Evolutionary conservation across 352 stramenopile genomes (phyloP).

Genomic region (Pythium dissimile): DNA sequence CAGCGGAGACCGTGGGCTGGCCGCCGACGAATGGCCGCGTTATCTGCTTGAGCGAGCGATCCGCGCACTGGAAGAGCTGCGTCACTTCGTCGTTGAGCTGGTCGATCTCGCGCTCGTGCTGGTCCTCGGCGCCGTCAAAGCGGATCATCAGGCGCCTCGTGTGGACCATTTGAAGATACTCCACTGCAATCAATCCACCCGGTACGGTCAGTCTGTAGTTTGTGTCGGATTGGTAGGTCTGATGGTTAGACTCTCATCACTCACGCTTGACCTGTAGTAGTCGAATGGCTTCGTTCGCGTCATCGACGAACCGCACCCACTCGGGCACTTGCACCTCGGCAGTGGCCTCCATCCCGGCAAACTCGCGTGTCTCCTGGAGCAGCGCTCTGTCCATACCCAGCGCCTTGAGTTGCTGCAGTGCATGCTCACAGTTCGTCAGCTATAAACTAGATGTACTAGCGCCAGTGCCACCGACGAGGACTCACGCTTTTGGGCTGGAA

Average conservation of each 20-base stretch:
- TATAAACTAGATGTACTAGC: neutral
- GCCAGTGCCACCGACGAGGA: neutral
- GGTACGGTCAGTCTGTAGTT: neutral
- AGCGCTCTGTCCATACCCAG: conserved; percentile 61
- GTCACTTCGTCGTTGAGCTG: conserved; percentile 62
- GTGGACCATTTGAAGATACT: conserved; percentile 79
- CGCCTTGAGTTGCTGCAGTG: conserved; percentile 35
- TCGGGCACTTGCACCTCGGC: conserved; percentile 38
- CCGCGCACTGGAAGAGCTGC: conserved; percentile 58
- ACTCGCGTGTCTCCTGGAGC: conserved; percentile 54
- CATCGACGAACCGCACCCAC: conserved; percentile 60
- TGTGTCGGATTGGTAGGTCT: neutral
- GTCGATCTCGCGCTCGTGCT: conserved; percentile 74
- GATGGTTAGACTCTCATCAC: neutral
- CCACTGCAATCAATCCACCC: conserved; percentile 34
- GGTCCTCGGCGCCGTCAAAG: conserved; percentile 63
- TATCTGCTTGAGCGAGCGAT: conserved; percentile 69
- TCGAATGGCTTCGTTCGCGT: conserved; percentile 60
- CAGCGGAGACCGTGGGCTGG: conserved; percentile 36
- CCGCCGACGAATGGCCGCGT: conserved; percentile 51
- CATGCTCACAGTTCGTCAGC: neutral
- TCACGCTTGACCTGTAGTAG: conserved; percentile 69
- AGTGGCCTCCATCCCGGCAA: conserved; percentile 24
- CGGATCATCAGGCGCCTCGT: conserved; percentile 78
- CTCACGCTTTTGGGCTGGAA: conserved; percentile 61